These are phyloP conservation scores for Neobulgaria alba DNA, from an alignment of 2,329 filamentous ascomycete species.

Conservation along the genomic window DNA sequence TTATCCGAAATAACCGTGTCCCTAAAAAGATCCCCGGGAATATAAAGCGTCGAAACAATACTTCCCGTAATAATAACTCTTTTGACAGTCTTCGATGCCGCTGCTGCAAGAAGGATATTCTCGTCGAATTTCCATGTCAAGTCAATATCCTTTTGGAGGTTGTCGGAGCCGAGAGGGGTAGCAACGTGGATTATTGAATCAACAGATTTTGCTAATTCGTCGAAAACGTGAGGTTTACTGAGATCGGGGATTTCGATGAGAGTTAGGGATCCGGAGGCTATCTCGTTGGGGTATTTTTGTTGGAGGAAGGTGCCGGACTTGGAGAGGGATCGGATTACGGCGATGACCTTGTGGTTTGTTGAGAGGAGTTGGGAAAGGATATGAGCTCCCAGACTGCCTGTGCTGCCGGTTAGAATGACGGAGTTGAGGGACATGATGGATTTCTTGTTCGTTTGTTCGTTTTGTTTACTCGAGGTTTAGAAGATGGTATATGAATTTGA, in stretches of 20 bases:
- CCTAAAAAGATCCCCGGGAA: not conserved
- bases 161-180: not conserved
- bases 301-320: slow-evolving; percentile 4
- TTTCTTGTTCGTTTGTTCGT: too few species aligned
- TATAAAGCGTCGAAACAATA: not conserved
- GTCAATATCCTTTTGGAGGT: not conserved
- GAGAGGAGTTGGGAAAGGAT: slow-evolving; percentile 4
- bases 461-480: too few species aligned
- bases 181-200: not conserved
- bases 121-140: not conserved
- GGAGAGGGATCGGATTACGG: slow-evolving; percentile 1
- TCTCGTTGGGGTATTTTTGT: slow-evolving; percentile 3
- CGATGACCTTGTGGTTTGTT: slow-evolving; percentile 1
- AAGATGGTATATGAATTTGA: too few species aligned
- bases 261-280: slow-evolving; percentile 1
- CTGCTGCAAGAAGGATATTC: not conserved
- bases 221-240: slow-evolving; percentile 2
- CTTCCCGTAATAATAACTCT: not conserved
- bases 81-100: not conserved
- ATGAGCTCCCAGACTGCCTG: slow-evolving; percentile 4
- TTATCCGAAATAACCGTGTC: not conserved
- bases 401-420: slow-evolving; percentile 7
- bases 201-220: not conserved
- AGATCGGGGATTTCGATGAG: slow-evolving; percentile 7
- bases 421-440: not conserved